A percentile compares a stretch with the other conserved stretches of the same genome.
These are phyloP conservation scores for Colletotrichum liaoningense DNA, from an alignment of 2,329 filamentous ascomycete species.

Conservation along the genomic window DNA sequence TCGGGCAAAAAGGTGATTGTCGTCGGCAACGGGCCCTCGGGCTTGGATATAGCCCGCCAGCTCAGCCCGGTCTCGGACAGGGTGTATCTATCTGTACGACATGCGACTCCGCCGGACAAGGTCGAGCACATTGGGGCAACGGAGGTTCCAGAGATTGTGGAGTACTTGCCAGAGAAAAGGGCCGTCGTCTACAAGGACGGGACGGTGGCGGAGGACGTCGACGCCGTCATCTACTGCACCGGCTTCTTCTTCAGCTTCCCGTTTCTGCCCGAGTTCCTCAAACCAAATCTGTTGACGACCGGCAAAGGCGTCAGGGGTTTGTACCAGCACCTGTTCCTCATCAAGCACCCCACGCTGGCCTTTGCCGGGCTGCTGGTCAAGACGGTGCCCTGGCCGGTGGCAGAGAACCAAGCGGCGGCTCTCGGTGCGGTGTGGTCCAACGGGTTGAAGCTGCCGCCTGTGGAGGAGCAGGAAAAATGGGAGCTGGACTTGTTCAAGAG, in stretches of 20 bases:
- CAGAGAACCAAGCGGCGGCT: constrained; percentile 82
- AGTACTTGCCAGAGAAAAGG: constrained; percentile 63
- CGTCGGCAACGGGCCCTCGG: constrained; percentile 87
- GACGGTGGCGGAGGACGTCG: constrained; percentile 69
- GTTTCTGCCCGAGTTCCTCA: constrained; percentile 60
- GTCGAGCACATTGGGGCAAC: constrained; percentile 58
- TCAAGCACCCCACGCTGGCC: constrained; percentile 79
- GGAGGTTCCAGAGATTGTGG: constrained; percentile 69
- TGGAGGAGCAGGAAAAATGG: constrained; percentile 76
- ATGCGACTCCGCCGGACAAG: constrained; percentile 57
- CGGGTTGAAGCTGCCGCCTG: constrained; percentile 71
- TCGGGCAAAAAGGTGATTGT: constrained; percentile 80
- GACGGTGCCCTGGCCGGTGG: constrained; percentile 87
- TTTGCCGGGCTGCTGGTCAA: constrained; percentile 83
- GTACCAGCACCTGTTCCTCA: constrained; percentile 84
- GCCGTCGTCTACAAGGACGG: constrained; percentile 76
- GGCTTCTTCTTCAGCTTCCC: constrained; percentile 85
- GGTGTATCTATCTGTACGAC: constrained; percentile 73
- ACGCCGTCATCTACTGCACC: constrained; percentile 82
- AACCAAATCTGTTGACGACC: constrained; percentile 68
- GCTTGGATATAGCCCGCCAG: constrained; percentile 84
- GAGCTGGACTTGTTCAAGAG: constrained; percentile 68
- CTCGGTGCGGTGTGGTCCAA: constrained; percentile 83
- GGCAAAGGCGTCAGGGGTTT: constrained; percentile 78
- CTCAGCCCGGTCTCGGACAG: constrained; percentile 70